Conservation (phyloP, 73 alveolate species). For the Effrenium voratum region DNA sequence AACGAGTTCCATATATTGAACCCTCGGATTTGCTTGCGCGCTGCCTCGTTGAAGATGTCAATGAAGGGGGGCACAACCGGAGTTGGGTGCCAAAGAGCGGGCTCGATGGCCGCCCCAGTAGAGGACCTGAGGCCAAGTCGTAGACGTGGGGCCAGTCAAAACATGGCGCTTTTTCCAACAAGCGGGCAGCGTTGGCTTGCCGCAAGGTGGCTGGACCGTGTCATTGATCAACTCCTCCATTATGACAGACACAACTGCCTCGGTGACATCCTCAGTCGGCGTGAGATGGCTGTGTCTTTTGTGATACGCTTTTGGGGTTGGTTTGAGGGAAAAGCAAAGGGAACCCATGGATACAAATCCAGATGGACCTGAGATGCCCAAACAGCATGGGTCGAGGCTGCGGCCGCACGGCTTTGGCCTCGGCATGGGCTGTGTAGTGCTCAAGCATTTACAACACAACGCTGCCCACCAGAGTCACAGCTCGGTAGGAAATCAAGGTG, state of each 20-base stretch:
- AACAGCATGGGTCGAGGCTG: too few relatives aligned
- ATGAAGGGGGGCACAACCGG: constrained; percentile 84
- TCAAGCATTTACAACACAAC: too few relatives aligned
- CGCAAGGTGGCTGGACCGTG: constrained; percentile 25
- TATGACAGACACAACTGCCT: constrained; percentile 39
- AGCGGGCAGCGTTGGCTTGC: background rate
- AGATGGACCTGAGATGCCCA: background rate
- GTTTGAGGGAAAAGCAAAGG: background rate
- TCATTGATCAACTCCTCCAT: constrained; percentile 80
- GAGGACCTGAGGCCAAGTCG: constrained; percentile 23
- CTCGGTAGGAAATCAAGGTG: too few relatives aligned
- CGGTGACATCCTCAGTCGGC: constrained; percentile 36
- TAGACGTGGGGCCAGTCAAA: background rate
- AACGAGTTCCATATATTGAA: too few relatives aligned
- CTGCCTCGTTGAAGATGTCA: constrained; percentile 77
- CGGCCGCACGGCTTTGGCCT: too few relatives aligned
- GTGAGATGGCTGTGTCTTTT: background rate
- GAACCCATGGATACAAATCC: background rate
- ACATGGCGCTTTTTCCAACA: background rate
- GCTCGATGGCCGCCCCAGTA: constrained; percentile 22
- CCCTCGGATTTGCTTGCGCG: background rate
- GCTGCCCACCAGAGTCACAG: too few relatives aligned
- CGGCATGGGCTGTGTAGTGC: too few relatives aligned
- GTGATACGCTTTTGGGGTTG: background rate
- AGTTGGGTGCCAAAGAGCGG: constrained; percentile 71